Evolutionary conservation across 192 early-diverging fungal species (phyloP).

Genomic region (Podila minutissima): DNA sequence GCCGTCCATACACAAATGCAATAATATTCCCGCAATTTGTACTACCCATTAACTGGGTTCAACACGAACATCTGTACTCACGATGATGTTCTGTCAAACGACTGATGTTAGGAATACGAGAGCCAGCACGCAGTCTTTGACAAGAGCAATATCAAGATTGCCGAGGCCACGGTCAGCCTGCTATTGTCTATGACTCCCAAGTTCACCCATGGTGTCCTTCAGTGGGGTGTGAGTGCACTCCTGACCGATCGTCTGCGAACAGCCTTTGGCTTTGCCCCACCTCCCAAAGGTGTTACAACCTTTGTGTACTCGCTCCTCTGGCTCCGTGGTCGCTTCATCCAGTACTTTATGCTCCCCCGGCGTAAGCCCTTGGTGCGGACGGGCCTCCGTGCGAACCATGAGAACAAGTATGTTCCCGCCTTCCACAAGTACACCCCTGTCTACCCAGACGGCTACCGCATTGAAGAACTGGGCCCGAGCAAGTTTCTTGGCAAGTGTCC

Average conservation of each 20-base stretch:
- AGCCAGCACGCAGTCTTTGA: constrained; percentile 4
- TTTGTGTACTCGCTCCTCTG: constrained; percentile 8
- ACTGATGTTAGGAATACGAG: constrained; percentile 16
- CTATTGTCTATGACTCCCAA: constrained; percentile 7
- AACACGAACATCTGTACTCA: background rate
- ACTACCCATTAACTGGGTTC: too few relatives aligned
- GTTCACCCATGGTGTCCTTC: constrained; percentile 10
- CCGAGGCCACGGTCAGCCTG: constrained; percentile 12
- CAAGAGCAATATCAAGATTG: constrained; percentile 15
- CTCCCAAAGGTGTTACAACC: constrained; percentile 7
- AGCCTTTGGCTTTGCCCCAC: constrained; percentile 11
- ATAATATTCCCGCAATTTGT: too few relatives aligned
- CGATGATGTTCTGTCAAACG: background rate
- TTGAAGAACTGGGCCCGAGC: constrained; percentile 51
- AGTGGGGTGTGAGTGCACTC: constrained; percentile 4
- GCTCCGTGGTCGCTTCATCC: constrained; percentile 37
- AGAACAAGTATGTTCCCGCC: constrained; percentile 41
- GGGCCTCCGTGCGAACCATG: constrained; percentile 22
- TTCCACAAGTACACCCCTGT: constrained; percentile 48
- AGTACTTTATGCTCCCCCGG: constrained; percentile 51
- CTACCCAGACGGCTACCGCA: constrained; percentile 47
- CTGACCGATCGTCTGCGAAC: constrained; percentile 15
- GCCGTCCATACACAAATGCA: background rate
- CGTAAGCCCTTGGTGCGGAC: constrained; percentile 27
- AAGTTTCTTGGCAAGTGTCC: constrained; percentile 54